phyloP scores from a whole-genome alignment of 352 stramenopile species.

The Phytophthora ramorum region DNA sequence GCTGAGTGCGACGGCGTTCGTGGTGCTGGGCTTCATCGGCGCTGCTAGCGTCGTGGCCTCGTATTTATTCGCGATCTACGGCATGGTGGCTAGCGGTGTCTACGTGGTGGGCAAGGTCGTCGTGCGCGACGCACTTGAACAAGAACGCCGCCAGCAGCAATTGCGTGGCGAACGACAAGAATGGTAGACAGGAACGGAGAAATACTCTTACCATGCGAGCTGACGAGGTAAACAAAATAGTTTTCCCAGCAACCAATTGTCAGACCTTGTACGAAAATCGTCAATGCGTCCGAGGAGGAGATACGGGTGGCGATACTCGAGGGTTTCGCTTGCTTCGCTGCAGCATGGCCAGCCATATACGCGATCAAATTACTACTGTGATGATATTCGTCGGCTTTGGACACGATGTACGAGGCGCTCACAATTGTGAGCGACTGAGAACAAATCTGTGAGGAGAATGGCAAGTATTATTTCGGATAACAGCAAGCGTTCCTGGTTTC shows the following conservation, averaged over 20 bases:
- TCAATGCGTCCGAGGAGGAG: too few species aligned
- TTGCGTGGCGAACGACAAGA: conserved; percentile 49
- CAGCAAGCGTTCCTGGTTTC: not conserved
- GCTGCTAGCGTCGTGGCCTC: conserved; percentile 82
- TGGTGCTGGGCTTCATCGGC: conserved; percentile 76
- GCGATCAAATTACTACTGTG: too few species aligned
- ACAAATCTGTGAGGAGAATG: too few species aligned
- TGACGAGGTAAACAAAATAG: not conserved
- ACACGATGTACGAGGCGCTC: too few species aligned
- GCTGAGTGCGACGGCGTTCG: conserved; percentile 75
- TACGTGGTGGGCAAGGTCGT: conserved; percentile 84
- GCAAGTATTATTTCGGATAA: not conserved
- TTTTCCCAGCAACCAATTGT: not conserved
- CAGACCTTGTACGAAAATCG: not conserved
- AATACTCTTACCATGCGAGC: not conserved
- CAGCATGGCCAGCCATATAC: too few species aligned
- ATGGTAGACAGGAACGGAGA: conserved; percentile 24
- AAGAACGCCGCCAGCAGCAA: conserved; percentile 70
- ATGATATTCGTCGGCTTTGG: too few species aligned
- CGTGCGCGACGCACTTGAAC: conserved; percentile 77
- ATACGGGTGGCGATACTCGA: too few species aligned
- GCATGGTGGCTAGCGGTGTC: conserved; percentile 81
- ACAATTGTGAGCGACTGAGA: too few species aligned
- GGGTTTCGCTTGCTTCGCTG: too few species aligned
- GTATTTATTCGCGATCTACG: conserved; percentile 88